Evolutionary conservation across 306 rosid genomes (phyloP).

Genomic region (Spatholobus suberectus): DNA sequence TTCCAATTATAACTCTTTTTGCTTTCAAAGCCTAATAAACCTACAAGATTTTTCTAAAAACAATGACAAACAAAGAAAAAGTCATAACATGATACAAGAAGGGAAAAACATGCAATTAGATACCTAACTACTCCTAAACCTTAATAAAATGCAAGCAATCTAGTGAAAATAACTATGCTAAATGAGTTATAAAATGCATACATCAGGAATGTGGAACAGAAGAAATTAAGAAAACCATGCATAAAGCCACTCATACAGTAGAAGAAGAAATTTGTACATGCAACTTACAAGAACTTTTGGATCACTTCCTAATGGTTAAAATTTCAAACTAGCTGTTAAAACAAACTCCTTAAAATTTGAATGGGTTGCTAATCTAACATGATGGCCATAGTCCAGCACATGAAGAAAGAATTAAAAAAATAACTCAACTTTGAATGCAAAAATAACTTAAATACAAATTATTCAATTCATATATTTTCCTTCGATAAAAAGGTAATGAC

Average conservation of each 20-base stretch:
- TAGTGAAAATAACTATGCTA: no score
- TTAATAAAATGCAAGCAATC: no score
- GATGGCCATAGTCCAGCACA: constrained; percentile 98
- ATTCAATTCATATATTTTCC: background rate
- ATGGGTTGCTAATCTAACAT: constrained; percentile 96
- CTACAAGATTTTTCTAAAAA: no score
- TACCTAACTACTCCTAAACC: no score
- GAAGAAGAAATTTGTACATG: constrained; percentile 58
- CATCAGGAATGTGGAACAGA: background rate
- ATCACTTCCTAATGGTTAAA: constrained; percentile 94
- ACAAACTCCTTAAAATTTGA: constrained; percentile 99
- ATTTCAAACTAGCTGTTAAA: constrained; percentile 97
- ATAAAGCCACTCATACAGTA: constrained; percentile 26
- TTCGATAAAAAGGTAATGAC: background rate
- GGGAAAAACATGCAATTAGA: no score
- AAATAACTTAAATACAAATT: background rate
- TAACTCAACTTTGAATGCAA: background rate
- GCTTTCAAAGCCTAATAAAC: no score
- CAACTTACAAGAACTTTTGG: constrained; percentile 98
- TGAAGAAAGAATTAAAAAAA: background rate
- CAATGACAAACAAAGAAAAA: no score
- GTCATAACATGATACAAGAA: no score
- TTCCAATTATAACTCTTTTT: no score
- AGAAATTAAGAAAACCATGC: constrained; percentile 19
- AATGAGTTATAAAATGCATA: no score